phyloP scores from a whole-genome alignment of 192 early-diverging fungal species.

The Backusella liffmaniae region DNA sequence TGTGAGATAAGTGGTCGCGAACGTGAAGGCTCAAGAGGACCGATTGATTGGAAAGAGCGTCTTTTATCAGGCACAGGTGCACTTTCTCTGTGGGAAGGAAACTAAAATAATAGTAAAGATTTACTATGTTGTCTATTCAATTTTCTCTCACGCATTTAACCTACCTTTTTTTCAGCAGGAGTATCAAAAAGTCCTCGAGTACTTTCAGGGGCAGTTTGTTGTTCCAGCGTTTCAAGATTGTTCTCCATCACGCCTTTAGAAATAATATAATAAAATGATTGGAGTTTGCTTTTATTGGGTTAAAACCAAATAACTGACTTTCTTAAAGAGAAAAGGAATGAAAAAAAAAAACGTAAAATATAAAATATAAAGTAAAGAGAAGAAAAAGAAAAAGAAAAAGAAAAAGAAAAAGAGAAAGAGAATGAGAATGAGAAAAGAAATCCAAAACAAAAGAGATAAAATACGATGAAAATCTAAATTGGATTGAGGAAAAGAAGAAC shows the following conservation, averaged over 20 bases:
- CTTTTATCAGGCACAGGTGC: slow-evolving; percentile 11
- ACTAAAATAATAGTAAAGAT: slow-evolving; percentile 9
- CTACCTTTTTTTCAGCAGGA: slow-evolving; percentile 18
- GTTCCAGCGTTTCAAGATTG: slow-evolving; percentile 27
- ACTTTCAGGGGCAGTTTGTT: slow-evolving; percentile 42
- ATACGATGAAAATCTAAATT: slow-evolving; percentile 1
- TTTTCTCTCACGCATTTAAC: not conserved
- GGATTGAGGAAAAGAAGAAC: slow-evolving; percentile 15
- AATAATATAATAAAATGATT: slow-evolving; percentile 1
- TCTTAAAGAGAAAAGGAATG: not conserved
- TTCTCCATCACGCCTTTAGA: not conserved
- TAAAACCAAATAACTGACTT: not conserved
- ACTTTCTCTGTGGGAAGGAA: slow-evolving; percentile 16
- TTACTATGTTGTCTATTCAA: not conserved
- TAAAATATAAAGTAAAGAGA: slow-evolving; percentile 3
- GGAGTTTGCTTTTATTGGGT: slow-evolving; percentile 3
- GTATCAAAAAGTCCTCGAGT: slow-evolving; percentile 42
- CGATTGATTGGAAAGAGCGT: not conserved
- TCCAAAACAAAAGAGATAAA: slow-evolving; percentile 5
- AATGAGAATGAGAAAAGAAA: slow-evolving; percentile 10
- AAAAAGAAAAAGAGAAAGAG: too few relatives aligned
- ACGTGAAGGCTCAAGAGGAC: slow-evolving; percentile 1
- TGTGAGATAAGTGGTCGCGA: not conserved
- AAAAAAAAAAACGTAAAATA: not conserved
- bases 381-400: too few relatives aligned